Base-by-base conservation (phyloP, 164 flowering plant genomes). In the Tetracentron sinense region DNA sequence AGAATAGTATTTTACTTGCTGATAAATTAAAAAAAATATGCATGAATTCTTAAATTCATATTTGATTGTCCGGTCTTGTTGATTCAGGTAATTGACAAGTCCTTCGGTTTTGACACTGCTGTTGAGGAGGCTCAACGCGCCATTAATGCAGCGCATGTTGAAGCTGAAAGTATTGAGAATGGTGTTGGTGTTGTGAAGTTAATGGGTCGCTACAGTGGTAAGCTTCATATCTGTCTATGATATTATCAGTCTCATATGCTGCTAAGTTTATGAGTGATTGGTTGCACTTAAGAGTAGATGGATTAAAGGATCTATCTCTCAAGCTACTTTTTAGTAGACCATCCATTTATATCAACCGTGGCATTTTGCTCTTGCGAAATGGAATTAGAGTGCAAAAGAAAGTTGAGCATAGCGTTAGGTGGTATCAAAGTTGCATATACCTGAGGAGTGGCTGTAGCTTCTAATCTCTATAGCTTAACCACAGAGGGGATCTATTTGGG, bases 141-240 rank as follows among this genome's bases (percentile, higher is more conserved):
- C 54, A 93, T 93, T 42, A 93, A 89, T 77, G 97, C 97, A 2
- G 97, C 90, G n/a, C 97, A 90, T 79, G 94, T 90, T 58, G 97
- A 91, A 72, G 81, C 89, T 73, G 79, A 62, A 76, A 93, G 97
- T 66, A 35, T 66, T 38, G 96, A 90, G 71, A 93, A 93, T 79
- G 88, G 98, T 47, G 79, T 93, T 28, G 98, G 98, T 28, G 66
- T 93, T 62, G 97, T 93, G 68, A 93, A 93, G 82, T 66, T 93
- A 52, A 93, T 93, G 97, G 98, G 98, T 42, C 94, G 97, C 54
- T 60, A 94, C 47, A 85, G 97, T 62, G 98, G 98, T 93, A 79
- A 68, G 81, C 54, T 69, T 55, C 20, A 44, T 19, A 6, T 35
- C 4, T 48, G 0, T 6, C 47, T 19, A 21, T 64, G 27, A 31